A percentile compares a stretch with the other conserved stretches of the same genome.
These are phyloP conservation scores for Aureobasidium sp. DNA, from an alignment of 2,329 filamentous ascomycete species.

Conservation along the genomic window DNA sequence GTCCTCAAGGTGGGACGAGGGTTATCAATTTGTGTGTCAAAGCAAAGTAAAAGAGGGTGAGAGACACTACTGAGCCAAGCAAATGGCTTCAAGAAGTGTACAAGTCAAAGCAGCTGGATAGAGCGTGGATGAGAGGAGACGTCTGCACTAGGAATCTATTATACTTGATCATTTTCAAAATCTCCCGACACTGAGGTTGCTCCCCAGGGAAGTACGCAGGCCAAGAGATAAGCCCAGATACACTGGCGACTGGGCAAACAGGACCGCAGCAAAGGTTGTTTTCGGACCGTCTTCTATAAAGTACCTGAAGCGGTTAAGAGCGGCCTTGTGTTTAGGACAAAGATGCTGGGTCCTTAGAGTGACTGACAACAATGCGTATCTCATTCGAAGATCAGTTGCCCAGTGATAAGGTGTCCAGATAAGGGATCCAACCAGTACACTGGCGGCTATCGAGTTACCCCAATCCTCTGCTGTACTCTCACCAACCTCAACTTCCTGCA, in stretches of 20 bases:
- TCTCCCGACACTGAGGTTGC: not conserved
- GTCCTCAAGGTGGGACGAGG: not conserved
- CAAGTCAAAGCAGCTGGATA: not conserved
- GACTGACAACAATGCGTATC: not conserved
- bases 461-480: too few relatives aligned
- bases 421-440: not conserved
- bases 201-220: not conserved
- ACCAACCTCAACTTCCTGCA: not conserved
- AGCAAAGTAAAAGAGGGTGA: not conserved
- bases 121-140: not conserved
- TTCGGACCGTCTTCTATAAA: not conserved
- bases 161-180: not conserved
- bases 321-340: not conserved
- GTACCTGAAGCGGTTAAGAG: not conserved
- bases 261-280: not conserved
- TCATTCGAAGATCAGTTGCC: not conserved
- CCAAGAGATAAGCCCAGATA: conserved; percentile 10
- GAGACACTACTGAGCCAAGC: not conserved
- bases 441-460: not conserved
- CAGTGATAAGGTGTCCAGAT: not conserved
- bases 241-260: not conserved
- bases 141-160: not conserved
- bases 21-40: not conserved
- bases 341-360: not conserved
- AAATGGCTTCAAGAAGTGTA: not conserved